A percentile compares a stretch with the other conserved stretches of the same genome.
Evolutionary conservation across 1,284 basidiomycete species (phyloP).

Genomic region (Ceratorhiza oryzae-sativae): DNA sequence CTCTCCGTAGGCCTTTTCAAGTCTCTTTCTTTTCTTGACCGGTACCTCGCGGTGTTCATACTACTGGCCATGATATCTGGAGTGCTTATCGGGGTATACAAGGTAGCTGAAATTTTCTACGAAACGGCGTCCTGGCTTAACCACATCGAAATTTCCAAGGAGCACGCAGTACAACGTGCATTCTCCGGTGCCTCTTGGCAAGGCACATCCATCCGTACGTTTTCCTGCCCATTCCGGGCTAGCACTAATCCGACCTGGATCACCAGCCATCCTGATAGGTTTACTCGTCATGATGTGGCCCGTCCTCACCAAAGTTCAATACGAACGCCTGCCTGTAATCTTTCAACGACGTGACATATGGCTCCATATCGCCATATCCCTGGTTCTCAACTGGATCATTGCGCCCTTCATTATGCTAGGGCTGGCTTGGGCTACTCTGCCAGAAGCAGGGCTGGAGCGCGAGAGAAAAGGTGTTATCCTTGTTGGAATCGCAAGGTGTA

Average conservation of each 20-base stretch:
- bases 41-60: slow-evolving; percentile 74
- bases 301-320: slow-evolving; percentile 74
- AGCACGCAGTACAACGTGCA: slow-evolving; percentile 49
- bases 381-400: slow-evolving; percentile 83
- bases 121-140: slow-evolving; percentile 50
- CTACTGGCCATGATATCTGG: slow-evolving; percentile 81
- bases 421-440: slow-evolving; percentile 84
- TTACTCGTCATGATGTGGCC: slow-evolving; percentile 89
- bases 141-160: slow-evolving; percentile 65
- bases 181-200: slow-evolving; percentile 47
- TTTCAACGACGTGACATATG: slow-evolving; percentile 66
- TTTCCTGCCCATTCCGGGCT: too few species aligned
- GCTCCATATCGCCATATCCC: slow-evolving; percentile 73
- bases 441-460: slow-evolving; percentile 65
- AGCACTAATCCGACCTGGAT: slow-evolving; percentile 1
- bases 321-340: slow-evolving; percentile 70
- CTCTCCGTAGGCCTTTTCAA: slow-evolving; percentile 45
- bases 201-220: slow-evolving; percentile 52
- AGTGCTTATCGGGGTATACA: slow-evolving; percentile 73
- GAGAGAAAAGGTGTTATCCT: slow-evolving; percentile 61
- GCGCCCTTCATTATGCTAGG: slow-evolving; percentile 85
- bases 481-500: slow-evolving; percentile 62
- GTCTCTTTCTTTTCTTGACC: slow-evolving; percentile 62
- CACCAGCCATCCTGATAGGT: slow-evolving; percentile 73
- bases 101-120: background rate